These are phyloP conservation scores for Mycena crocata DNA, from an alignment of 768 basidiomycete genomes.

Conservation along the genomic window DNA sequence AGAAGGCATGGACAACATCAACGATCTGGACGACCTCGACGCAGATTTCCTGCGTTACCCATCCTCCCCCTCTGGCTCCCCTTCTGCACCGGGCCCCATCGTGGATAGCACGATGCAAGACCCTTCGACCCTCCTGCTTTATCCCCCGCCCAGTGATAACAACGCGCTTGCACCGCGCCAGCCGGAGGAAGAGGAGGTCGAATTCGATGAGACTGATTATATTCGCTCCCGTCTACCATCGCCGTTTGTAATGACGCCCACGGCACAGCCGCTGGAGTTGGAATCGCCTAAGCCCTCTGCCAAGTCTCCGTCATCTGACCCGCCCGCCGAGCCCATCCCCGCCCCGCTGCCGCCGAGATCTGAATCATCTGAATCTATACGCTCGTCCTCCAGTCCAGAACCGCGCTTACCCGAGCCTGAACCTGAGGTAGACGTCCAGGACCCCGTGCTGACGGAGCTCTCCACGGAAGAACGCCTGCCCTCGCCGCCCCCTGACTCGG, in stretches of 20 bases:
- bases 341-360: not conserved
- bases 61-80: constrained; percentile 9
- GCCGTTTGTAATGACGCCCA: constrained; percentile 29
- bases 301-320: constrained; percentile 11
- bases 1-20: too few species aligned
- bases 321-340: constrained; percentile 10
- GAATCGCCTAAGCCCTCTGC: not conserved
- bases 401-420: constrained; percentile 16
- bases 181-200: constrained; percentile 23
- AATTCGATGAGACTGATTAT: constrained; percentile 32
- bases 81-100: not conserved
- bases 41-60: constrained; percentile 19
- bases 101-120: not conserved
- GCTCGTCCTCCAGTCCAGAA: constrained; percentile 34
- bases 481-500: constrained; percentile 31
- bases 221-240: constrained; percentile 31
- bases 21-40: constrained; percentile 9
- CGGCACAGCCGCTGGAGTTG: constrained; percentile 3
- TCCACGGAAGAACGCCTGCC: constrained; percentile 13
- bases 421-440: too few species aligned
- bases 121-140: not conserved
- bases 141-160: not conserved
- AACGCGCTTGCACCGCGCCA: not conserved
- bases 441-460: constrained; percentile 12
- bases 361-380: constrained; percentile 26